A percentile compares a stretch with the other conserved stretches of the same genome.
These are phyloP conservation scores for Salix caprea DNA, from an alignment of 345 rosid genomes.

Conservation along the genomic window DNA sequence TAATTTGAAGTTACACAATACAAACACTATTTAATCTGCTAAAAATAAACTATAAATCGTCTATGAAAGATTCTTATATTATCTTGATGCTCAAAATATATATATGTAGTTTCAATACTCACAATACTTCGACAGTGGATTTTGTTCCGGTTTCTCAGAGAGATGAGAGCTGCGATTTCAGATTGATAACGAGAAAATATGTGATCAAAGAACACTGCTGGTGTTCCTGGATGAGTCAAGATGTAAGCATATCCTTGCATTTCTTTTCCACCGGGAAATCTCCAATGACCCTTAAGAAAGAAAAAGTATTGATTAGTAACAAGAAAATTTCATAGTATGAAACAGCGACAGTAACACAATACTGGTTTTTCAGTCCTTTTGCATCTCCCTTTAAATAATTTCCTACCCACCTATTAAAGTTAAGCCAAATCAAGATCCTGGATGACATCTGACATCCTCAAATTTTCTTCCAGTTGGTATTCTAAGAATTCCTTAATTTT, in stretches of 20 bases:
- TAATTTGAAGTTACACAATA: neutral
- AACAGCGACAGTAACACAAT: neutral
- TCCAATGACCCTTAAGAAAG: slow-evolving; percentile 78
- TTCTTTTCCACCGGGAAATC: slow-evolving; percentile 91
- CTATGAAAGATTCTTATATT: neutral
- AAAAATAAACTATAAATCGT: neutral
- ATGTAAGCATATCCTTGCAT: slow-evolving; percentile 98
- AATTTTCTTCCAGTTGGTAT: neutral
- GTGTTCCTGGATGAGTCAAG: slow-evolving; percentile 96
- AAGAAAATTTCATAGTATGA: neutral
- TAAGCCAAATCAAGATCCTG: neutral
- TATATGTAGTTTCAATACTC: slow-evolving; percentile 19
- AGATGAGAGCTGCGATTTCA: slow-evolving; percentile 64
- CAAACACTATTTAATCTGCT: neutral
- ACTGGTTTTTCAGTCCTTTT: neutral
- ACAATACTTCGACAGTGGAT: slow-evolving; percentile 83
- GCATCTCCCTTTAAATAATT: neutral
- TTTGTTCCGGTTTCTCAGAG: slow-evolving; percentile 66
- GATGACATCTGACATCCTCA: neutral
- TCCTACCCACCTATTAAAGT: neutral
- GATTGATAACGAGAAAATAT: slow-evolving; percentile 60
- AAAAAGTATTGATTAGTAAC: neutral
- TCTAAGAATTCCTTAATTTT: neutral
- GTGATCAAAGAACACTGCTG: slow-evolving; percentile 87
- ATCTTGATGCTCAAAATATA: neutral